Base-by-base conservation (phyloP, 495 filamentous ascomycete species). In the Hypomontagnella monticulosa region DNA sequence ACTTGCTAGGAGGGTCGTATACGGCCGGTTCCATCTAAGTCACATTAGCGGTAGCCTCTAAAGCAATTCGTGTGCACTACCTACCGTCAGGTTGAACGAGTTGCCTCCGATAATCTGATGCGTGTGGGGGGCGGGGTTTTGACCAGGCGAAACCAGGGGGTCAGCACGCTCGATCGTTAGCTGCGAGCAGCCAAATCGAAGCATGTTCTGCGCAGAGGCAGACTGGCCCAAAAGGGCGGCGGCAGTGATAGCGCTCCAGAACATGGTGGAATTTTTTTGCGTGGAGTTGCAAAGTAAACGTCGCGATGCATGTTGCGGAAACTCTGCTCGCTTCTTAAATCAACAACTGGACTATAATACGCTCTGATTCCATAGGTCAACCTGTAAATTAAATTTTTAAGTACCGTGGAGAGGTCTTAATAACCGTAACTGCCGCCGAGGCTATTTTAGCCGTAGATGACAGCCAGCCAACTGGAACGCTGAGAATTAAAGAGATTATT, bases 131-230 rank as follows among this genome's bases (percentile, higher is more conserved):
- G 76, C 74, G 11, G 75, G 76, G 32, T 68, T 61, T 50, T 63
- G 43, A 36, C 74, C 75, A 6, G 76, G 76, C 27, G 73, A 71
- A 18, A 78, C 76, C 19, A 78, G 69, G 43, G 75, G 75, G 43
- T 78, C 75, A 69, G 74, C 72, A 7, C 75, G 72, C 44, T 78
- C 74, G 64, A 74, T 67, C 34, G 74, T 71, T n/a, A 78, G 66
- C 66, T 76, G 74, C 11, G 73, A 75, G 73, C 77, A 79, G 41
- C 75, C 76, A 62, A 78, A 79, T 40, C 77, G 76, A 50, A 78
- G 63, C 54, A 74, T 73, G 33, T 70, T 64, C 40, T 77, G 75
- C 14, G 75, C 75, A 14, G 58, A 65, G 19, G 54, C 66, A 58
- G 66, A 41, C 46, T 68, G 70, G 33, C 70, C 73, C 32, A 76